phyloP scores from a whole-genome alignment of 345 rosid genomes.

The Eucalyptus sp. region DNA sequence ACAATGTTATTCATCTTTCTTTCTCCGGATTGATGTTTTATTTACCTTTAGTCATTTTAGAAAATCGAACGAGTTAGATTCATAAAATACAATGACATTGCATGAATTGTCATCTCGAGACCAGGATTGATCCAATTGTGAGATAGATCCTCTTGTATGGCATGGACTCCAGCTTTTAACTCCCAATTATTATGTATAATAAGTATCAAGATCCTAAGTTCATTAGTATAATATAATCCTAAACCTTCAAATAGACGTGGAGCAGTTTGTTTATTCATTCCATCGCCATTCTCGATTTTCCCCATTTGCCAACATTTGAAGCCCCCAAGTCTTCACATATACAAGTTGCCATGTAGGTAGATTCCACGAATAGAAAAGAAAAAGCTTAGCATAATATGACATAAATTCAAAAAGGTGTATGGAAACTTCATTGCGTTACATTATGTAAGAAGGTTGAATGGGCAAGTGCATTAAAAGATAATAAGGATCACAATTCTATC shows the following conservation, averaged over 20 bases:
- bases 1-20: not conserved
- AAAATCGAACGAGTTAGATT: not conserved
- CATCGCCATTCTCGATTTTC: rapidly evolving
- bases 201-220: not conserved
- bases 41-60: not conserved
- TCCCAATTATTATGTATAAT: not conserved
- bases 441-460: not conserved
- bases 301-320: not conserved
- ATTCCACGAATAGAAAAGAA: not conserved
- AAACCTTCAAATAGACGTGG: not conserved
- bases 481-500: not conserved
- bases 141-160: not conserved
- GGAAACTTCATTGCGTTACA: not conserved
- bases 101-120: not conserved
- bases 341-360: no score
- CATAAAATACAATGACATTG: not conserved
- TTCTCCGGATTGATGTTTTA: not conserved
- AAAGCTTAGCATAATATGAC: not conserved
- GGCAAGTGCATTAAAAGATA: not conserved
- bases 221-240: not conserved
- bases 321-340: no score
- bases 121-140: not conserved
- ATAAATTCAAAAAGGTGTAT: no score
- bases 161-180: not conserved
- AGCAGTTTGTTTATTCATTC: not conserved